Conservation (phyloP, 805 yeast species). For the Yarrowia sp. region DNA sequence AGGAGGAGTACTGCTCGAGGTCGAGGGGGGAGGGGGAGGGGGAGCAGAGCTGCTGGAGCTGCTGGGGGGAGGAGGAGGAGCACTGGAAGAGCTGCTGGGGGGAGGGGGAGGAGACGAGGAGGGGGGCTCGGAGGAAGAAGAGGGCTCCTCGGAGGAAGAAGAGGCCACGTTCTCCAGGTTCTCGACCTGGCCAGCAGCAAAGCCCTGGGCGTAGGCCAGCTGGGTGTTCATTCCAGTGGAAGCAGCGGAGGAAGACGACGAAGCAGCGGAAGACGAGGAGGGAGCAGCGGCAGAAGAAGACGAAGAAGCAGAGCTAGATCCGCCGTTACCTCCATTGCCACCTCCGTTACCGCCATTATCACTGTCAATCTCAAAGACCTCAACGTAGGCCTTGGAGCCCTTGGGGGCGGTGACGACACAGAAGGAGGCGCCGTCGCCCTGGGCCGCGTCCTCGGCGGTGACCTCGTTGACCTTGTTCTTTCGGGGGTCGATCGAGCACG, state of each 20-base stretch:
- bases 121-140: background rate
- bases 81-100: background rate
- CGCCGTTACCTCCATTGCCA: background rate
- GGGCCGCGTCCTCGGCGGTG: constrained; percentile 52
- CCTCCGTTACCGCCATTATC: background rate
- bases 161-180: constrained; percentile 5
- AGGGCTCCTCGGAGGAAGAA: background rate
- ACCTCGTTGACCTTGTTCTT: constrained; percentile 65
- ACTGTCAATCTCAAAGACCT: constrained; percentile 60
- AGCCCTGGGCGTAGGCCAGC: constrained; percentile 6
- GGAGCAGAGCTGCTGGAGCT: constrained; percentile 1
- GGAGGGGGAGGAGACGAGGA: constrained; percentile 16
- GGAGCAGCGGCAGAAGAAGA: constrained; percentile 2
- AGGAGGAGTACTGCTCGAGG: background rate
- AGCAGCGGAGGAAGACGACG: constrained; percentile 3
- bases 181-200: constrained; percentile 22
- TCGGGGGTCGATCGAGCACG: constrained; percentile 84
- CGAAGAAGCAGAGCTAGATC: constrained; percentile 5
- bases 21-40: constrained; percentile 19
- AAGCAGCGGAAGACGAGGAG: background rate
- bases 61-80: constrained; percentile 15
- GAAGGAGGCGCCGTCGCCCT: constrained; percentile 69
- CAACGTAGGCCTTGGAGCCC: constrained; percentile 70
- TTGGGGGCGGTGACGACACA: constrained; percentile 82
- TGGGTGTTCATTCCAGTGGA: background rate